Conservation (phyloP, 1,284 basidiomycete species). For the Ceratobasidium sp. region DNA sequence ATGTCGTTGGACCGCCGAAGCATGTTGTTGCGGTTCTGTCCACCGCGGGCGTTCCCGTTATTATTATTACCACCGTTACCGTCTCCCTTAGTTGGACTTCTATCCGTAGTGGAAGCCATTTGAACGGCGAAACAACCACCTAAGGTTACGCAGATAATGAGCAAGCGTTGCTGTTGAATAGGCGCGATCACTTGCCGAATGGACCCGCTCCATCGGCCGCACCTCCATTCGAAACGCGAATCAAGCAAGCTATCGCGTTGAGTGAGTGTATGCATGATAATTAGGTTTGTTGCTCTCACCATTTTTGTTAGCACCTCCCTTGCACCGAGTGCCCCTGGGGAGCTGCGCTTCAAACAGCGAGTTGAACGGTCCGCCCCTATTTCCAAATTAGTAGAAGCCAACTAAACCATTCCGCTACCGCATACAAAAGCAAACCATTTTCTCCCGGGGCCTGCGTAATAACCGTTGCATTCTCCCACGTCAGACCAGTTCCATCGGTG, state of each 20-base stretch:
- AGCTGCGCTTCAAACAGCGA: conserved; percentile 41
- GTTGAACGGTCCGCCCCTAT: conserved; percentile 38
- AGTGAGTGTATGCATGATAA: neutral
- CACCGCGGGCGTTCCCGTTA: neutral
- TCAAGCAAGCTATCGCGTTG: conserved; percentile 13
- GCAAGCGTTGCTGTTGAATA: neutral
- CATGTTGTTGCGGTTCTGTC: neutral
- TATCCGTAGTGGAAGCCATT: conserved; percentile 12
- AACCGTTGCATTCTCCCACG: conserved; percentile 36
- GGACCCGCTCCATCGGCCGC: conserved; percentile 40
- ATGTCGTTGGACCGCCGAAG: conserved; percentile 21
- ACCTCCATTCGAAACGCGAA: conserved; percentile 40
- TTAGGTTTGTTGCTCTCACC: conserved; percentile 1
- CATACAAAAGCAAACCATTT: conserved; percentile 37
- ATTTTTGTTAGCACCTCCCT: conserved; percentile 33
- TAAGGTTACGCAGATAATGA: neutral
- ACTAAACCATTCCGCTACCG: neutral
- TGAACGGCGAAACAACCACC: conserved; percentile 38
- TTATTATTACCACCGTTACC: neutral
- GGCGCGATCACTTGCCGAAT: conserved; percentile 19
- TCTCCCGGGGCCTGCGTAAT: conserved; percentile 39
- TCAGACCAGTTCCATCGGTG: conserved; percentile 41
- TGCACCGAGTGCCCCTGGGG: conserved; percentile 26
- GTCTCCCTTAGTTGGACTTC: conserved; percentile 18
- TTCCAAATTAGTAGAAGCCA: neutral